Evolutionary conservation across 1,139 yeast species (phyloP).

Genomic region (Pichia sp.): DNA sequence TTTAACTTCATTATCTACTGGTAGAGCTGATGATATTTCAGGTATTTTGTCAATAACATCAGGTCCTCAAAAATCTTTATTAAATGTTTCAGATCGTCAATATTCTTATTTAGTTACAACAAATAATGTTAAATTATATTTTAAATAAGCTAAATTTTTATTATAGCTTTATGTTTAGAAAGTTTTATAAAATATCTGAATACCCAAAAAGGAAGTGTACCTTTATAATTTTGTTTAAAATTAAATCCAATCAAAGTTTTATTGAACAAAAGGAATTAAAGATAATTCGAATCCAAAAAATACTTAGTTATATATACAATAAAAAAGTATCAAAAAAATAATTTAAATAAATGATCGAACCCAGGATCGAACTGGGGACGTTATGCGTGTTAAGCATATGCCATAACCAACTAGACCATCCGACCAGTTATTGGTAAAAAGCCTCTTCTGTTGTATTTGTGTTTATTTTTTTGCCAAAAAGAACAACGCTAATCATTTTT

Average conservation of each 20-base stretch:
- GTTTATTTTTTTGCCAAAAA: too few relatives aligned
- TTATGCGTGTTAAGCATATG: slow-evolving; percentile 99
- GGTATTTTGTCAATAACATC: slow-evolving; percentile 51
- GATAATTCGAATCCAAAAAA: neutral
- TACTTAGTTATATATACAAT: neutral
- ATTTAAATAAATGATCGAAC: slow-evolving; percentile 64
- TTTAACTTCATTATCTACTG: slow-evolving; percentile 65
- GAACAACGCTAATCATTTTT: too few relatives aligned
- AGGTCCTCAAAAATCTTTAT: slow-evolving; percentile 4
- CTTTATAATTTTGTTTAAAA: too few relatives aligned
- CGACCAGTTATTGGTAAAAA: slow-evolving; percentile 21
- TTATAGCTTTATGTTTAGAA: neutral
- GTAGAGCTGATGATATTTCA: slow-evolving; percentile 77
- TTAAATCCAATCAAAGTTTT: too few relatives aligned
- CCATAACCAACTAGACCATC: slow-evolving; percentile 99
- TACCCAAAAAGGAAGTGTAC: neutral
- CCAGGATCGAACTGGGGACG: slow-evolving; percentile 99
- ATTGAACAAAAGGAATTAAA: too few relatives aligned
- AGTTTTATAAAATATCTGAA: neutral
- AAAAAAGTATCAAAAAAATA: neutral
- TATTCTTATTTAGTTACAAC: slow-evolving; percentile 12
- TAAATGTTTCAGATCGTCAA: slow-evolving; percentile 4
- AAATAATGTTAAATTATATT: slow-evolving; percentile 10
- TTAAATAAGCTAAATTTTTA: slow-evolving; percentile 1
- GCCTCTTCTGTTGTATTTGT: too few relatives aligned